Evolutionary conservation across 805 yeast species (phyloP), one percentile per base, ranked within the genome.

Genomic region (Clavispora asparagi): DNA sequence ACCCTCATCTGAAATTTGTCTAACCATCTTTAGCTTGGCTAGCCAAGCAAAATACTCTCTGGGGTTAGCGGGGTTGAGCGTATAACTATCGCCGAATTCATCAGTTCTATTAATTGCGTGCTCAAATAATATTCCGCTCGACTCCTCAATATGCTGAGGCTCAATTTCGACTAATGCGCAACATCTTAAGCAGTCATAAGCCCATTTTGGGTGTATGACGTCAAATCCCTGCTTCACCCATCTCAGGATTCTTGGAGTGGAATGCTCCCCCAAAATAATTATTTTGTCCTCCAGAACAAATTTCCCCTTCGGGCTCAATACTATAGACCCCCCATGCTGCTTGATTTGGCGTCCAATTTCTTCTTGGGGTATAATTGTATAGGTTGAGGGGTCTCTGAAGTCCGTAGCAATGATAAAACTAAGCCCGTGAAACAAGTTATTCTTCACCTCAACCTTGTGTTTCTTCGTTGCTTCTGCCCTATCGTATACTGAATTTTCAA

Each of bases 201-300:
- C 60, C 96, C 96, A 92, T 28, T 65, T 60, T 0, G 95, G 89
- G 43, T 64, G 73, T 7, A 89, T 58, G 0, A 92, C 69, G 55
- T 83, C 87, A 53, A 74, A 78, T 0, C 85, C 85, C 14, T 60
- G 57, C 2, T 53, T 43, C 10, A 58, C 45, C 51, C 64, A 66
- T 5, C 51, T 43, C 37, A 57, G 45, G 14, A 64, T 50, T 6
- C 59, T 52, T 6, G 74, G 74, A 3, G 64, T 53, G 9, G 47
- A 33, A 12, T 50, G 52, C 42, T 67, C 68, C 30, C 66, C 60
- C 2, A 68, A 36, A 4, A 67, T 52, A 1, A 63, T 43, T 1
- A 54, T 47, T 13, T 45, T 51, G 29, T 43, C 42, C 10, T 42
- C 46, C n/a, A 45, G 41, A 7, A 46, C 39, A 27, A 46, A 39